These are phyloP conservation scores for Wallemia ichthyophaga DNA, from an alignment of 1,284 basidiomycete species.

Conservation along the genomic window DNA sequence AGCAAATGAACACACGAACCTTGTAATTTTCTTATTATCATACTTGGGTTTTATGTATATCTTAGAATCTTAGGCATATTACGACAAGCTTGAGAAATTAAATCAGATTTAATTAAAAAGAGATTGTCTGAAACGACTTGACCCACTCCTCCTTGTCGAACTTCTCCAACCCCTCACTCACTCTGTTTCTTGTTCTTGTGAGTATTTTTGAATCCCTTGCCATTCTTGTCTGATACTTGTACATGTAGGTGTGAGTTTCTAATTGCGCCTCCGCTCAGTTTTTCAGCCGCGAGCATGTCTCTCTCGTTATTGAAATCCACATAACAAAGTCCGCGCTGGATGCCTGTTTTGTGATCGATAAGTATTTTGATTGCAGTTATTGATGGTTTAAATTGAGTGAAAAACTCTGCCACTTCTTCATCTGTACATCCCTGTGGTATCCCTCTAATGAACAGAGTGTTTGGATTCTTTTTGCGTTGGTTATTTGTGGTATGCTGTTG, in stretches of 20 bases:
- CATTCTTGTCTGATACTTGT: neutral
- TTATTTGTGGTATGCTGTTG: slow-evolving; percentile 22
- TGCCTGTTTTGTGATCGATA: slow-evolving; percentile 35
- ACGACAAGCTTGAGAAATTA: no score
- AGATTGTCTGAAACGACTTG: no score
- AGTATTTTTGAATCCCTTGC: neutral
- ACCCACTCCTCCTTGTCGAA: no score
- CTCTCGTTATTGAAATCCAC: slow-evolving; percentile 64
- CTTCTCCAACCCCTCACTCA: no score
- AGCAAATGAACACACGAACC: no score
- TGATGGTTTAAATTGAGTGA: slow-evolving; percentile 6
- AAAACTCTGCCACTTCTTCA: slow-evolving; percentile 32
- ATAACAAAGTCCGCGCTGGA: slow-evolving; percentile 26
- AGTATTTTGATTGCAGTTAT: slow-evolving; percentile 25
- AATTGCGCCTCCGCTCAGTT: slow-evolving; percentile 7
- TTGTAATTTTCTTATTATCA: no score
- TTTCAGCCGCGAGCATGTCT: slow-evolving; percentile 41
- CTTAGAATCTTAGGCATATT: no score
- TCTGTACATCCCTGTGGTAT: slow-evolving; percentile 30
- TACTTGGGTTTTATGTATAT: no score
- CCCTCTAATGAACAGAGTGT: slow-evolving; percentile 48
- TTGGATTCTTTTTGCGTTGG: slow-evolving; percentile 35
- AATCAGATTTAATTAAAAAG: no score
- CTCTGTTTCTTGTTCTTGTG: no score
- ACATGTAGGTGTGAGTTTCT: neutral